phyloP scores from a whole-genome alignment of 2,329 filamentous ascomycete genomes.

The Trichoderma brevicompactum region DNA sequence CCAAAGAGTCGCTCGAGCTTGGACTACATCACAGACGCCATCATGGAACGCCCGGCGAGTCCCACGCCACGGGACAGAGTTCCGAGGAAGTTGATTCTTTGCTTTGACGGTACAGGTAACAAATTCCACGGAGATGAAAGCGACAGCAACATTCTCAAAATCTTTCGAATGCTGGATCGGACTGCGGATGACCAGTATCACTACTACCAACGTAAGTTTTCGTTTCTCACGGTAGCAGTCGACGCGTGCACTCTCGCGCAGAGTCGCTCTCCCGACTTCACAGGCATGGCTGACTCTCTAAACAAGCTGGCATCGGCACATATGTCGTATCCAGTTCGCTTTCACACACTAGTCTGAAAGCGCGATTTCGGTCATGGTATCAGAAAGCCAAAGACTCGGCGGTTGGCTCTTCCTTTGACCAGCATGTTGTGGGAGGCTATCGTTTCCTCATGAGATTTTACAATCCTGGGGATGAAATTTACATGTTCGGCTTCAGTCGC shows the following conservation, averaged over 20 bases:
- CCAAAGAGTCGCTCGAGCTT: constrained; percentile 20
- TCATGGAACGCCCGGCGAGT: constrained; percentile 28
- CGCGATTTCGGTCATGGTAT: constrained; percentile 68
- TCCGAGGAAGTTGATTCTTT: constrained; percentile 58
- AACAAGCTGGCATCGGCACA: constrained; percentile 69
- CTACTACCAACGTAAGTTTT: constrained; percentile 63
- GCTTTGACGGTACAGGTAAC: constrained; percentile 67
- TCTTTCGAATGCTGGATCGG: constrained; percentile 71
- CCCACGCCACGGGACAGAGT: constrained; percentile 31
- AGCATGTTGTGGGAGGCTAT: constrained; percentile 84
- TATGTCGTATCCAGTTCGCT: constrained; percentile 67
- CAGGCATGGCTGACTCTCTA: constrained; percentile 39
- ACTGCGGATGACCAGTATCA: constrained; percentile 65
- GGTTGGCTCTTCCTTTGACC: constrained; percentile 77
- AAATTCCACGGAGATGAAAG: constrained; percentile 66
- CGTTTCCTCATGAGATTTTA: constrained; percentile 79
- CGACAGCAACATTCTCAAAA: constrained; percentile 70
- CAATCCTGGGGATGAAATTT: constrained; percentile 65
- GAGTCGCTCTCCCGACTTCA: constrained; percentile 38
- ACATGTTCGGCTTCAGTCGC: constrained; percentile 75
- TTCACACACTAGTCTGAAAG: constrained; percentile 59
- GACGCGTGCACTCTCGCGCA: constrained; percentile 7
- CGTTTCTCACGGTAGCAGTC: neutral
- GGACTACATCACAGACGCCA: constrained; percentile 17
- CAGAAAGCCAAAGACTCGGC: constrained; percentile 78